A percentile compares a stretch with the other conserved stretches of the same genome.
Evolutionary conservation across 1,284 basidiomycete genomes (phyloP).

Genomic region (Erythrobasidium hasegawianum): DNA sequence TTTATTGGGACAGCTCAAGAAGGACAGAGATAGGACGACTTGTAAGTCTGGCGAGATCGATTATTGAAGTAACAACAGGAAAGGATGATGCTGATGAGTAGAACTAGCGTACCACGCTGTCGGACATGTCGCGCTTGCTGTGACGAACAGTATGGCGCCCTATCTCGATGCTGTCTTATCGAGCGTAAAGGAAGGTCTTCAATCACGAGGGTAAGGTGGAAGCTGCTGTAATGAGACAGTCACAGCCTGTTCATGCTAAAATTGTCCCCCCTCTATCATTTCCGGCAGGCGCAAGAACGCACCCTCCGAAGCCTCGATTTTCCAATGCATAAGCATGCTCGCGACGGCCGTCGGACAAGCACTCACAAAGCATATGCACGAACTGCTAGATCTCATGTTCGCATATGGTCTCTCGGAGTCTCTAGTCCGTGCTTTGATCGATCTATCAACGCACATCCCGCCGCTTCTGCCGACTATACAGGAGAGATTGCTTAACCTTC

Average conservation of each 20-base stretch:
- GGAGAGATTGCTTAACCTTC: conserved; percentile 79
- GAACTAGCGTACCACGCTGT: conserved; percentile 84
- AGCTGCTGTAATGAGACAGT: not conserved
- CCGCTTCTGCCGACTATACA: conserved; percentile 89
- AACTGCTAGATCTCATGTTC: conserved; percentile 95
- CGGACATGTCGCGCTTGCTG: conserved; percentile 87
- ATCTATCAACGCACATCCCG: conserved; percentile 83
- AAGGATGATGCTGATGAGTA: conserved; percentile 26
- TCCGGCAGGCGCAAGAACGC: conserved; percentile 77
- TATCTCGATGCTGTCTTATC: conserved; percentile 90
- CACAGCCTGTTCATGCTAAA: conserved; percentile 38
- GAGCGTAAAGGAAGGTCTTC: conserved; percentile 83
- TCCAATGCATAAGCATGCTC: conserved; percentile 96
- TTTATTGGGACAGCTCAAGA: conserved; percentile 79
- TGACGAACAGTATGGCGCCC: conserved; percentile 90
- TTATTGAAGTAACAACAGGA: not conserved
- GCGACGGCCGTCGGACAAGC: conserved; percentile 93
- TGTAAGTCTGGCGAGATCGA: conserved; percentile 54
- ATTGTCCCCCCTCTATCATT: conserved; percentile 16
- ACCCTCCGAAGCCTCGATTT: conserved; percentile 89
- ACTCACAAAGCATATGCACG: conserved; percentile 90
- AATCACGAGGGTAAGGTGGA: conserved; percentile 67
- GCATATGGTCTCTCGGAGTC: conserved; percentile 89
- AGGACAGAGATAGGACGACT: conserved; percentile 81
- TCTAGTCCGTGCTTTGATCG: conserved; percentile 76